Percentiles rank a stretch among this genome's conserved stretches.
Conservation (phyloP, 31 red algal genomes). For the Bonnemaisonia californica region DNA sequence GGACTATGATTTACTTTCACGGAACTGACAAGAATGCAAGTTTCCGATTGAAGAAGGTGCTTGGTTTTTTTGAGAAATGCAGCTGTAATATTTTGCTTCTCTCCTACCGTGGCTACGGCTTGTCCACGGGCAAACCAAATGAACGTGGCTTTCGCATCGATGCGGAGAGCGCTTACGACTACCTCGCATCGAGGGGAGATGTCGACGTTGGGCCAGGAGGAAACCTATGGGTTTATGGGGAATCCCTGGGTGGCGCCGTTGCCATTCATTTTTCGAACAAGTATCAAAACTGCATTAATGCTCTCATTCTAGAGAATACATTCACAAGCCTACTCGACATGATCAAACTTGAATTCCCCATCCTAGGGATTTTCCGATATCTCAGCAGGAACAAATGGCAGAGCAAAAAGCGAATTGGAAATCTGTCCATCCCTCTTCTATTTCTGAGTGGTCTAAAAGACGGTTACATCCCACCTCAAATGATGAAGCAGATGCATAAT, state of each 20-base stretch:
- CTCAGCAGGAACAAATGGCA: constrained; percentile 88
- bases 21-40: constrained; percentile 92
- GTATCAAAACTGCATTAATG: constrained; percentile 80
- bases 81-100: constrained; percentile 86
- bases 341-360: constrained; percentile 92
- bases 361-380: constrained; percentile 69
- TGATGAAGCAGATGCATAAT: constrained; percentile 90
- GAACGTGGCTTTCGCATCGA: constrained; percentile 86
- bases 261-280: constrained; percentile 79
- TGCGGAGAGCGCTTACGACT: constrained; percentile 85
- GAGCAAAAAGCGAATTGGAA: constrained; percentile 60
- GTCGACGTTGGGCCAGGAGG: constrained; percentile 53
- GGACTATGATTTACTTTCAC: constrained; percentile 95
- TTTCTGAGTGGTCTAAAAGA: constrained; percentile 90
- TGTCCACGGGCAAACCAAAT: constrained; percentile 73
- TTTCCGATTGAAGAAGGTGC: constrained; percentile 85
- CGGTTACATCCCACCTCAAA: constrained; percentile 86
- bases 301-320: constrained; percentile 92
- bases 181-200: constrained; percentile 62
- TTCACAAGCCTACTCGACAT: constrained; percentile 95
- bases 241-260: constrained; percentile 92
- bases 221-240: constrained; percentile 87
- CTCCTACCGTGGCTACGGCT: constrained; percentile 88
- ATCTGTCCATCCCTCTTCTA: constrained; percentile 71
- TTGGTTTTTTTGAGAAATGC: constrained; percentile 68